These are phyloP conservation scores for Heimioporus sp. DNA, from an alignment of 768 basidiomycete genomes.

Conservation along the genomic window DNA sequence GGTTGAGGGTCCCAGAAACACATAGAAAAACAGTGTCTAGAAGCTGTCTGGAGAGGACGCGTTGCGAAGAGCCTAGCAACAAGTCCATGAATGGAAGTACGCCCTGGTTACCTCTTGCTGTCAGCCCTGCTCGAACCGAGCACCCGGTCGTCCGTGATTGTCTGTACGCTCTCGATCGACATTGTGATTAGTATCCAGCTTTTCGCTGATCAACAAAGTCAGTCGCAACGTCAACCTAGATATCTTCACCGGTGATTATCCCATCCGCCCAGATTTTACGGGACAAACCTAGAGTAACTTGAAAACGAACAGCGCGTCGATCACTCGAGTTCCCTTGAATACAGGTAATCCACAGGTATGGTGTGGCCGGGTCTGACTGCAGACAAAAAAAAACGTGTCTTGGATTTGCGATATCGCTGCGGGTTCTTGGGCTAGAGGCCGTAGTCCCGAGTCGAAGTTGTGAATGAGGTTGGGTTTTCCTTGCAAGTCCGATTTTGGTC, in stretches of 20 bases:
- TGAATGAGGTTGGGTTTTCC: too few species aligned
- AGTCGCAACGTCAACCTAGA: constrained; percentile 35
- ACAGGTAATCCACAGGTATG: constrained; percentile 24
- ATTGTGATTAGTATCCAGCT: constrained; percentile 16
- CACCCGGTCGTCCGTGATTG: constrained; percentile 13
- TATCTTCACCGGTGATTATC: not conserved
- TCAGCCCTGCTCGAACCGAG: not conserved
- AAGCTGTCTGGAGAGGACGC: constrained; percentile 68
- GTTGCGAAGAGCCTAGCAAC: not conserved
- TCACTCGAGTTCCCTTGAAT: constrained; percentile 6
- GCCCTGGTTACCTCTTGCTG: not conserved
- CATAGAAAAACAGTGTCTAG: constrained; percentile 83
- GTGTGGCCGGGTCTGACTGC: constrained; percentile 33
- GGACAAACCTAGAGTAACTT: constrained; percentile 25
- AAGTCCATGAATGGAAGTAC: constrained; percentile 2
- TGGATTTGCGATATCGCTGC: too few species aligned
- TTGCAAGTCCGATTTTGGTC: too few species aligned
- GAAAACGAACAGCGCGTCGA: constrained; percentile 21
- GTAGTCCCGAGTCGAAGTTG: too few species aligned
- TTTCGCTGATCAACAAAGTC: constrained; percentile 26
- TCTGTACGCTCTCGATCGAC: constrained; percentile 19
- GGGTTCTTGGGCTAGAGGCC: too few species aligned
- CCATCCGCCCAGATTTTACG: not conserved
- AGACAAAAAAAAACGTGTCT: too few species aligned
- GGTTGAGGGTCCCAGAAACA: constrained; percentile 70